Evolutionary conservation across 805 yeast species (phyloP).

Genomic region (Starmerella roubikii): DNA sequence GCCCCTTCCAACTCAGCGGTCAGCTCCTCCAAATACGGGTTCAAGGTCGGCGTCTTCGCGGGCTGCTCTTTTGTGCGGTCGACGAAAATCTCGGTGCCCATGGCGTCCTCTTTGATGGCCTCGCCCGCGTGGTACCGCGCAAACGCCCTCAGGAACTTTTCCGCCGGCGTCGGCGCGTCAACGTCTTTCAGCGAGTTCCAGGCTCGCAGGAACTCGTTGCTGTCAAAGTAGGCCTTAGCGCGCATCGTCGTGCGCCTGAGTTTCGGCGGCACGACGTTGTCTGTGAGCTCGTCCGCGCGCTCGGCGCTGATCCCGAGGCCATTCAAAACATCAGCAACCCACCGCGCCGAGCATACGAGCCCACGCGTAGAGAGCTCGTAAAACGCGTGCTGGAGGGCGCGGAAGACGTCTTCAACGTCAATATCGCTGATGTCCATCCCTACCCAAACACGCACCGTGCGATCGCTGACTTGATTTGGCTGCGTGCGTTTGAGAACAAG

Average conservation of each 20-base stretch:
- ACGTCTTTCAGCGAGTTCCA: conserved; percentile 43
- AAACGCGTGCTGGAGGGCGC: conserved; percentile 26
- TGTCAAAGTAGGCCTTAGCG: conserved; percentile 63
- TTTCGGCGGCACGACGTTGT: conserved; percentile 13
- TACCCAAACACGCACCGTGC: neutral
- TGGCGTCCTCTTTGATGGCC: conserved; percentile 53
- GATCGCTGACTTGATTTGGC: too few relatives aligned
- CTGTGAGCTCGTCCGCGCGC: neutral
- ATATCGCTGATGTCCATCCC: neutral
- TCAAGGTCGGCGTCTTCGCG: conserved; percentile 17
- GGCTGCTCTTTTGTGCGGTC: conserved; percentile 20
- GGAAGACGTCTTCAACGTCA: conserved; percentile 1
- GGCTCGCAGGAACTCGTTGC: conserved; percentile 75
- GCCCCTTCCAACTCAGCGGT: conserved; percentile 31
- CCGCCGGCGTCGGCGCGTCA: neutral
- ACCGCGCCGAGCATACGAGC: conserved; percentile 59
- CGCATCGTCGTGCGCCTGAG: conserved; percentile 38
- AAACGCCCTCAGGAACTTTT: conserved; percentile 49
- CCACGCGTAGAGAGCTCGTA: conserved; percentile 40
- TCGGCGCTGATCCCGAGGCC: conserved; percentile 32
- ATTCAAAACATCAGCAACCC: conserved; percentile 58
- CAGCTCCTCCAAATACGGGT: conserved; percentile 26
- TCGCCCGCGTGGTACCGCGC: conserved; percentile 65
- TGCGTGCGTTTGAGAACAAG: too few relatives aligned
- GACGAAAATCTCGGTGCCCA: conserved; percentile 45